Percentiles rank a stretch among this genome's conserved stretches.
Conservation (phyloP, 148 eudicot species). For the Vaccinium myrtillus region DNA sequence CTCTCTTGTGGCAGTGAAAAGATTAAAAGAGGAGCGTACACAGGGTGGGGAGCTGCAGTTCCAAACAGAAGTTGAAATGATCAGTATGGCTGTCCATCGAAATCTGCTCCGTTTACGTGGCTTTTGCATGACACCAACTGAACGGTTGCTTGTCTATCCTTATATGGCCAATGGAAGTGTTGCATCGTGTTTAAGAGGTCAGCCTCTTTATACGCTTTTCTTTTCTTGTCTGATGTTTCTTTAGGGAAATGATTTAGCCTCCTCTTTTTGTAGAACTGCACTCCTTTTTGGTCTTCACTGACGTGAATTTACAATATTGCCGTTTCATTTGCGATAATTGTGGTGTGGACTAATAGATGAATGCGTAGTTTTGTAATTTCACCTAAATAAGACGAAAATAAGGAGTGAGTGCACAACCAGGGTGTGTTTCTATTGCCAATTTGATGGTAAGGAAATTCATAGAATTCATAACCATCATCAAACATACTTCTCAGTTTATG, state of each 20-base stretch:
- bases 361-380: neutral
- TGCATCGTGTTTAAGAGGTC: conserved; percentile 80
- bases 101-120: conserved; percentile 77
- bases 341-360: neutral
- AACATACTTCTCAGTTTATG: neutral
- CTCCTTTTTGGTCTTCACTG: neutral
- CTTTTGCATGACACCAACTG: conserved; percentile 90
- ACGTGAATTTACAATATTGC: neutral
- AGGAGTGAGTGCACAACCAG: neutral
- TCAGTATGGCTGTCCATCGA: conserved; percentile 88
- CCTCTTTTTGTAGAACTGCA: neutral
- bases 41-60: conserved; percentile 85
- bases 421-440: neutral
- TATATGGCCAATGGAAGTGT: conserved; percentile 82
- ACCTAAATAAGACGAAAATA: neutral
- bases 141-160: conserved; percentile 76
- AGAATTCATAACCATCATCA: neutral
- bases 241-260: neutral
- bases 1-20: conserved; percentile 74
- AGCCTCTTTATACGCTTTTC: neutral
- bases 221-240: neutral
- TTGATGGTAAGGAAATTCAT: neutral
- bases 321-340: neutral
- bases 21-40: conserved; percentile 76
- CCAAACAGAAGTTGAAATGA: conserved; percentile 84